Base-by-base conservation (phyloP, 257 asterid genomes). In the Nicotiana paniculata region DNA sequence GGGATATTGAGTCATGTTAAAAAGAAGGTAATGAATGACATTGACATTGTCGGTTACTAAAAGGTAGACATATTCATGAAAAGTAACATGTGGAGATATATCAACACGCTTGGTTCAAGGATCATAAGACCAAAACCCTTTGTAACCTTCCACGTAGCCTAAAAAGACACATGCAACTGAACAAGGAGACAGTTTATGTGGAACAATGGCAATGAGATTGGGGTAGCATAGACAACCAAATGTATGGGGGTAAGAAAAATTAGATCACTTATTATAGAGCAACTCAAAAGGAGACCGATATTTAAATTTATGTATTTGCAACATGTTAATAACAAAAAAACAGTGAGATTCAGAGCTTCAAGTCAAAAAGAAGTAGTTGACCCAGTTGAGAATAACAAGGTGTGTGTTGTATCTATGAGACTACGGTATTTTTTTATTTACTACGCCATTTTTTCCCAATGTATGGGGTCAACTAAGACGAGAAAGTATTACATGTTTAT, bases 181-280 rank as follows among this genome's bases (percentile, higher is more conserved):
- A 2, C 61, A 11, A 46, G 57, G 39, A 1, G 5, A 2, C 1
- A 79, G 16, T n/a, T 79, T 62, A 6, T 79, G 9, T 15, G 76
- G 6, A 11, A 11, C 24, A 21, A 21, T 21, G 24, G 24, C 30
- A 13, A 58, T 4, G 6, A 79, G 24, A 15, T 32, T 33, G 0
- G 75, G 76, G 24, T 33, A 81, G 16, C 80, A 68, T 8, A 66
- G 32, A 24, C 84, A 81, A 1, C 80, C 68, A 68, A 81, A 67
- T 26, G 46, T 3, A 2, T 33, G 10, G 32, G 57, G 81, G 9
- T 6, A 3, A n/a, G 80, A 21, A 12, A 53, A 81, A 57, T 55
- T 26, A 3, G 72, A 81, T 30, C 12, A 4, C 13, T 5, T 21
- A 18, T 11, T 12, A 2, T 21, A 16, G 7, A 33, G 17, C 4